Evolutionary conservation across 139 green algal genomes (phyloP).

Genomic region (Cymbomonas tetramitiformis): DNA sequence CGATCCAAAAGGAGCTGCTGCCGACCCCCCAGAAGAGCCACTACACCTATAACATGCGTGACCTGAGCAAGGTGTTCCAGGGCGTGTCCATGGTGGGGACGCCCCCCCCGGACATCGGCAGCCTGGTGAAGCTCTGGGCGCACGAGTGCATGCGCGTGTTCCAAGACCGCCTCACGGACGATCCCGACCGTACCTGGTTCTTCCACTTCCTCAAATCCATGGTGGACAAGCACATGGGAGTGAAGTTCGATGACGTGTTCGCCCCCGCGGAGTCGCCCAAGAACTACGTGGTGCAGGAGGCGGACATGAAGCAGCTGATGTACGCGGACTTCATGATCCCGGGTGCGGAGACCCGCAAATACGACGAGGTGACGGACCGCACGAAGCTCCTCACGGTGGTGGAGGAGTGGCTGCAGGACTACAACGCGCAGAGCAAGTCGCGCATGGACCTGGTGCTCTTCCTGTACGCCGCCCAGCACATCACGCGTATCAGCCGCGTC

Average conservation of each 20-base stretch:
- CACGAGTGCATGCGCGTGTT: slow-evolving; percentile 63
- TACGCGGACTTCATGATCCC: slow-evolving; percentile 35
- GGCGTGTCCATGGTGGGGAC: slow-evolving; percentile 45
- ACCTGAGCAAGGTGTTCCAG: slow-evolving; percentile 62
- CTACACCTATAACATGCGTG: slow-evolving; percentile 62
- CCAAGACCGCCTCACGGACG: slow-evolving; percentile 50
- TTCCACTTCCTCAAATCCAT: slow-evolving; percentile 22
- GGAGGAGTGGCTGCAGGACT: slow-evolving; percentile 51
- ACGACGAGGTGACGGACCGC: slow-evolving; percentile 9
- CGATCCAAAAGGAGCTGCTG: slow-evolving; percentile 29
- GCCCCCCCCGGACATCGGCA: slow-evolving; percentile 23
- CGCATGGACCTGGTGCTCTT: slow-evolving; percentile 67
- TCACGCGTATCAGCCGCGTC: slow-evolving; percentile 49
- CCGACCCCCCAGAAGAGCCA: slow-evolving; percentile 46
- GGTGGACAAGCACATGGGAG: slow-evolving; percentile 5
- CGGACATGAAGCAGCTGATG: slow-evolving; percentile 10
- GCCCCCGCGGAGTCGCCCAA: not conserved
- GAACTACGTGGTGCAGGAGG: not conserved
- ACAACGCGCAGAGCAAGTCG: slow-evolving; percentile 44
- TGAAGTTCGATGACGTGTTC: slow-evolving; percentile 26
- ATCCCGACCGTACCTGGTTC: slow-evolving; percentile 52
- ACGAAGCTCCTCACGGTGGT: slow-evolving; percentile 29
- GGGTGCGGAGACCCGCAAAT: slow-evolving; percentile 18
- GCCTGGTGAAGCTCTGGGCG: slow-evolving; percentile 48
- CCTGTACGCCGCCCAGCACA: slow-evolving; percentile 57